Base-by-base conservation (phyloP, 805 yeast genomes). In the Candida ipomoeae region DNA sequence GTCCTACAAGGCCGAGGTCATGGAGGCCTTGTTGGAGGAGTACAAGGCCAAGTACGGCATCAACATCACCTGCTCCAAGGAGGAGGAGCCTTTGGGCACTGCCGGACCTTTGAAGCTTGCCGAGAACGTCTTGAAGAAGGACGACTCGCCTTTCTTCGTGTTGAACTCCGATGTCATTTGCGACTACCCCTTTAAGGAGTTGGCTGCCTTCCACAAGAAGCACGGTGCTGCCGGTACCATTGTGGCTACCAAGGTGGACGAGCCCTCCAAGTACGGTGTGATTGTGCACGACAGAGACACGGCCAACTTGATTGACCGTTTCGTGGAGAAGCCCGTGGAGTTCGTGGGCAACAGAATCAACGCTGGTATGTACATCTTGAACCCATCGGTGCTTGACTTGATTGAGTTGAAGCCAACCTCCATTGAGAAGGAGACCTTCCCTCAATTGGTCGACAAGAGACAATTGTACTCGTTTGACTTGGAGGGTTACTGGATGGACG, bases 401-500 rank as follows among this genome's bases (percentile, higher is more conserved):
- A 94, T 94, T 68, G 98, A 94, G 69, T 82, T 92, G 83, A 90
- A 91, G 74, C 99, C 99, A 73, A 94, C 99, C 62, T 92, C 98
- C 48, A 94, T 94, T 65, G 99, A 94, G 82, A 91, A 91, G 85
- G 99, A 94, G 82, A 91, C 97, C 62, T 94, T 94, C 97, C 99
- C 99, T 65, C 76, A 79, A 65, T 82, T 94, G 64, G 97, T 95
- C 60, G 95, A 88, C 75, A 77, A 85, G 69, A 90, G 86, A 68
- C 81, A 85, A 54, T 81, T 94, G 65, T 94, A 85, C 81, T 91
- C 98, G 49, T 94, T 88, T 67, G 99, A 94, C 74, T 83, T 94
- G 68, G 97, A 94, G 80, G 98, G 99, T 60, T 94, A 84, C 88
- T 94, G 99, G 99, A 94, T 94, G 99, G 99, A 94, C 74, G 97